These are phyloP conservation scores for Nematodospora anomalae DNA, from an alignment of 1,139 yeast species.

Conservation along the genomic window DNA sequence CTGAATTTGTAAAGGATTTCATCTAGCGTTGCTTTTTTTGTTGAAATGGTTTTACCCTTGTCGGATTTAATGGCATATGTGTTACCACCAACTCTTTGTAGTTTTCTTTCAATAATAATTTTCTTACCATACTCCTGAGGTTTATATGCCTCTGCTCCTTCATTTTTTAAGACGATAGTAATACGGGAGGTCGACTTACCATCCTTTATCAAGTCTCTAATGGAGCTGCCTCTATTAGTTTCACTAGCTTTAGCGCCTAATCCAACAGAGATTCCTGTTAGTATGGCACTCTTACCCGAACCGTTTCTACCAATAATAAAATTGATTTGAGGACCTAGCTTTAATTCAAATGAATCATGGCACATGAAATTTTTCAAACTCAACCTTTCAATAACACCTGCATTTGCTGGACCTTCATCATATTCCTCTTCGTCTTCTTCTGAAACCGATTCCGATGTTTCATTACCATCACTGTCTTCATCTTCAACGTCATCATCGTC, in stretches of 20 bases:
- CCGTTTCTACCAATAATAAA: conserved; percentile 95
- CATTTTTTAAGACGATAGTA: conserved; percentile 58
- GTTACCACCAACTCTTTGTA: conserved; percentile 52
- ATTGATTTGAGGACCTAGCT: conserved; percentile 81
- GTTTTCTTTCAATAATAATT: conserved; percentile 70
- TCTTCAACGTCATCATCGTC: conserved; percentile 5
- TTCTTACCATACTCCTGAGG: conserved; percentile 65
- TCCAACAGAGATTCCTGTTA: conserved; percentile 89
- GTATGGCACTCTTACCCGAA: conserved; percentile 89
- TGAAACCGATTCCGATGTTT: conserved; percentile 1
- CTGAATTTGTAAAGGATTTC: conserved; percentile 69
- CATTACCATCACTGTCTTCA: background rate
- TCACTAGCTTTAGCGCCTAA: conserved; percentile 94
- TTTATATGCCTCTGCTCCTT: conserved; percentile 63
- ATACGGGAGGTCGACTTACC: conserved; percentile 70
- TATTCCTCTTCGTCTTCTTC: conserved; percentile 10
- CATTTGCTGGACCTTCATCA: conserved; percentile 33
- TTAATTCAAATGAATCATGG: conserved; percentile 76
- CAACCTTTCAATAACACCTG: conserved; percentile 59
- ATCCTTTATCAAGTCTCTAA: conserved; percentile 72
- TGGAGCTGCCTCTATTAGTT: conserved; percentile 78
- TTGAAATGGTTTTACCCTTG: conserved; percentile 53
- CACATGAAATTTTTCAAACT: conserved; percentile 72
- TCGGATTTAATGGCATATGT: conserved; percentile 56
- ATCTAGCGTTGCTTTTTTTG: conserved; percentile 64